phyloP scores from a whole-genome alignment of 805 yeast species.

The Wickerhamomyces ciferrii region DNA sequence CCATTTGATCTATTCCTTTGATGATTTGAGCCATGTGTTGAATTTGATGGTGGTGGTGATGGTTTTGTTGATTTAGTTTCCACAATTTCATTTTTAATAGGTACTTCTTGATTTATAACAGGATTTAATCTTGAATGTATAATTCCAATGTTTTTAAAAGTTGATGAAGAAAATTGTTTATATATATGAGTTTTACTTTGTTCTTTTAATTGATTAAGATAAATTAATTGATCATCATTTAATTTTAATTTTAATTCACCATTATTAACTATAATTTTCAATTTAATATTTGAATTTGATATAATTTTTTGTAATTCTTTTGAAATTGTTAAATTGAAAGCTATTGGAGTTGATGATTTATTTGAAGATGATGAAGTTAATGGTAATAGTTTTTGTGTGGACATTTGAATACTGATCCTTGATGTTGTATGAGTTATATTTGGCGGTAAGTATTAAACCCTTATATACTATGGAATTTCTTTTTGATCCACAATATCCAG shows the following conservation, averaged over 20 bases:
- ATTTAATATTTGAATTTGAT: conserved; percentile 4
- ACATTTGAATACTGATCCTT: not conserved
- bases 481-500: not conserved
- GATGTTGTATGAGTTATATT: too few species aligned
- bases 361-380: not conserved
- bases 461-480: not conserved
- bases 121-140: conserved; percentile 7
- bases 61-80: not conserved
- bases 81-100: not conserved
- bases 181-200: conserved; percentile 12
- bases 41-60: not conserved
- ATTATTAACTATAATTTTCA: conserved; percentile 16
- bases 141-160: conserved; percentile 17
- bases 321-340: conserved; percentile 7
- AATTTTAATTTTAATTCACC: conserved; percentile 14
- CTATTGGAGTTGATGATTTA: conserved; percentile 4
- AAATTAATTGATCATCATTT: conserved; percentile 1
- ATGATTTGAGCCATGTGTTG: not conserved
- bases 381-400: conserved; percentile 10
- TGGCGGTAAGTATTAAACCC: too few species aligned
- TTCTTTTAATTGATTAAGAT: conserved; percentile 4
- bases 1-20: not conserved
- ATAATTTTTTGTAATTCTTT: conserved; percentile 6
- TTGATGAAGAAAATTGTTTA: conserved; percentile 16
- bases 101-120: too few species aligned